Evolutionary conservation across 139 green algal species (phyloP).

Genomic region (Chlorella sorokiniana): DNA sequence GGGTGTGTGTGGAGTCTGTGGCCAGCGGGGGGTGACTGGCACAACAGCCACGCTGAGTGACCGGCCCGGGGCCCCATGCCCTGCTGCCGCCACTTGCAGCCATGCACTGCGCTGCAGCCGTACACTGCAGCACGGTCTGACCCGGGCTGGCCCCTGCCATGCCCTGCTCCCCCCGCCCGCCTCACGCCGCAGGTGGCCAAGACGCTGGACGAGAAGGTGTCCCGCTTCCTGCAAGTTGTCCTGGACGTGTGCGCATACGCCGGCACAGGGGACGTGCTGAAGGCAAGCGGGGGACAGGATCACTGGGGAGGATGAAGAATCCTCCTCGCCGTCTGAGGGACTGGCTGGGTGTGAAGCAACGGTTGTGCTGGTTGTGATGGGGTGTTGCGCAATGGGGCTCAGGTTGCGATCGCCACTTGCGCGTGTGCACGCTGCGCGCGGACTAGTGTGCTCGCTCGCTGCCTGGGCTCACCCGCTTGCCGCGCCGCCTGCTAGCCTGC

Average conservation of each 20-base stretch:
- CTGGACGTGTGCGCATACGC: conserved; percentile 93
- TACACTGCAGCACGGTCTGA: too few species aligned
- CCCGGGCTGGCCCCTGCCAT: background rate
- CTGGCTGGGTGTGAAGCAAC: too few species aligned
- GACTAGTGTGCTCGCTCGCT: background rate
- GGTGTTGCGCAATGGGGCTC: too few species aligned
- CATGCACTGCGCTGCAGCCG: too few species aligned
- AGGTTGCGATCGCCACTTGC: background rate
- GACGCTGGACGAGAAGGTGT: conserved; percentile 86
- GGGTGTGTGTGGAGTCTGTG: background rate
- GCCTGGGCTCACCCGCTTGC: too few species aligned
- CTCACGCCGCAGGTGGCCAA: conserved; percentile 71
- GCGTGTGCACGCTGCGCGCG: background rate
- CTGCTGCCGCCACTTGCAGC: too few species aligned
- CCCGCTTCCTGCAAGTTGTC: conserved; percentile 69
- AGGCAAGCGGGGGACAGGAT: conserved; percentile 39
- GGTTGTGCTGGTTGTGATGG: too few species aligned
- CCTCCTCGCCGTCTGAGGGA: background rate
- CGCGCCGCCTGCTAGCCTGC: background rate
- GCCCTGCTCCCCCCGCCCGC: background rate
- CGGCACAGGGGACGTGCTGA: conserved; percentile 95
- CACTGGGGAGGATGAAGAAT: too few species aligned
- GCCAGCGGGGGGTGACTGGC: too few species aligned
- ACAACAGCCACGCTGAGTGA: too few species aligned
- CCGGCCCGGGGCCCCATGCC: too few species aligned